Base-by-base conservation (phyloP, 768 basidiomycete genomes). In the Serendipita sp. region DNA sequence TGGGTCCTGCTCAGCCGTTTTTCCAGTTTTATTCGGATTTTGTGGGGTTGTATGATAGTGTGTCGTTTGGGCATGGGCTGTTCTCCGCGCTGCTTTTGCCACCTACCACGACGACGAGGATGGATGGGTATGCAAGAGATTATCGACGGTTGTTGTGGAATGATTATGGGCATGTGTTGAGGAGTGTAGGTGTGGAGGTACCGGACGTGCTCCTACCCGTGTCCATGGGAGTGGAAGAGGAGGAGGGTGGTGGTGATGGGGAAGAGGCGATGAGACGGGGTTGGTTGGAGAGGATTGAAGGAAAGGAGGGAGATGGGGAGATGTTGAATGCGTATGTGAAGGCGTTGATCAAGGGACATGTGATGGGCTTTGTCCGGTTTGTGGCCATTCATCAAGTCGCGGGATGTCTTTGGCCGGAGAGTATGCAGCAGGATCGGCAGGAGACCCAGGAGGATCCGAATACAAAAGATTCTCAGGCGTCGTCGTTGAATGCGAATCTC, bases 21-120 rank as follows among this genome's bases (percentile, higher is more conserved):
- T 96, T 83, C 75, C 92, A 95, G 71, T 90, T 87, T 69, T 98
- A 92, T 74, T 87, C 86, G 14, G 93, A 96, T 72, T 86, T 96
- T 69, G 77, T 95, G 62, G 84, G 81, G 1, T 74, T 97, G n/a
- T 98, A 94, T 73, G 88, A 90, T 68, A 81, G 90, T 2, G 83
- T 92, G 67, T 97, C 94, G 5, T 94, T 94, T 71, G 81, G 84
- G 2, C 83, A 97, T 68, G 77, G 79, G 0, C 72, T 82, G 1
- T 98, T 98, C 68, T 82, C 81, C 13, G 76, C 79, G 1, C 77
- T 95, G 13, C 78, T 96, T 16, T 76, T 94, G 4, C 82, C 88
- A 0, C 86, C 92, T 0, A 76, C 85, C 9, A 78, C 89, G 2
- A 3, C n/a, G n/a, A n/a, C n/a, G n/a, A n/a, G n/a, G n/a, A n/a